phyloP scores from a whole-genome alignment of 345 rosid genomes.

The Aurinia saxatilis region DNA sequence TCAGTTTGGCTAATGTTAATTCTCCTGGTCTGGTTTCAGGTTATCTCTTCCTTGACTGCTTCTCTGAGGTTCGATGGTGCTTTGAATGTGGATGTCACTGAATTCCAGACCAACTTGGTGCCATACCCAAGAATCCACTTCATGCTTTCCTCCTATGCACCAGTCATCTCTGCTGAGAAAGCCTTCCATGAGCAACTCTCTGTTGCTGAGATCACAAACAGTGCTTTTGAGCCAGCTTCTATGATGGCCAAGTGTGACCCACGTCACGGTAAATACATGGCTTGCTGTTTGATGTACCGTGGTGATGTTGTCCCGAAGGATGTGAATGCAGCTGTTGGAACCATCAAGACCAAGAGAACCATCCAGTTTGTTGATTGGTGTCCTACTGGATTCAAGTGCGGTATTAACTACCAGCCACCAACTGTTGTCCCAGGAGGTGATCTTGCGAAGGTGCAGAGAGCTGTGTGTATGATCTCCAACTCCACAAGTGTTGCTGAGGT shows the following conservation, averaged over 20 bases:
- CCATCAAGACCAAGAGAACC: too few species aligned
- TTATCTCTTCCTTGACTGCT: constrained; percentile 41
- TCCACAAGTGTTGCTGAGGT: constrained; percentile 46
- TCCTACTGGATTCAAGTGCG: constrained; percentile 46
- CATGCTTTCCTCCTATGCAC: constrained; percentile 49
- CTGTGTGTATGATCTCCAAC: constrained; percentile 46
- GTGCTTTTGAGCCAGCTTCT: constrained; percentile 38
- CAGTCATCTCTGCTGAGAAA: constrained; percentile 44
- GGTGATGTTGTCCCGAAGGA: constrained; percentile 48
- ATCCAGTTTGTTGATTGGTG: constrained; percentile 46
- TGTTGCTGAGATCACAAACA: constrained; percentile 44
- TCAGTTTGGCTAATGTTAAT: too few species aligned
- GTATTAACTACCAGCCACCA: constrained; percentile 47
- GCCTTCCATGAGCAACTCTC: constrained; percentile 45
- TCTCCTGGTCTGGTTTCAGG: too few species aligned
- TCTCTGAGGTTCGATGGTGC: constrained; percentile 46
- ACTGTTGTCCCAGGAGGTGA: constrained; percentile 49
- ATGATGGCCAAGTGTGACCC: constrained; percentile 53
- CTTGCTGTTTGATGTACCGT: constrained; percentile 41
- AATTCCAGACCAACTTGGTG: constrained; percentile 47
- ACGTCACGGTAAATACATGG: constrained; percentile 52
- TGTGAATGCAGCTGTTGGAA: constrained; percentile 39
- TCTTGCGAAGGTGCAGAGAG: constrained; percentile 42
- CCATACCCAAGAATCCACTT: constrained; percentile 49
- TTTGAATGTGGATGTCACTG: constrained; percentile 45